Conservation (phyloP, 2,329 filamentous ascomycete genomes). For the Lojkania enalia region DNA sequence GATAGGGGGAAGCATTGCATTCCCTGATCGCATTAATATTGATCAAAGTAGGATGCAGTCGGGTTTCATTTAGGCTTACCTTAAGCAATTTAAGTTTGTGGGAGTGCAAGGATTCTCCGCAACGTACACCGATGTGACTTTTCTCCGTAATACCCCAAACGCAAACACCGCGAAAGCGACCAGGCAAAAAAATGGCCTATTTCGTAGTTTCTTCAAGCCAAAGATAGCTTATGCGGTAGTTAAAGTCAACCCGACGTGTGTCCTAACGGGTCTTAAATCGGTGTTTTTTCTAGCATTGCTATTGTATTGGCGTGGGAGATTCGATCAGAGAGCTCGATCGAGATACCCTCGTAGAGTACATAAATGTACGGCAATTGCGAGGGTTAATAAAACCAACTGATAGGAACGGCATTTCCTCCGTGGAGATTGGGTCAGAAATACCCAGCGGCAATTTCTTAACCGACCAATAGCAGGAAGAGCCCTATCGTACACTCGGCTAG, state of each 20-base stretch:
- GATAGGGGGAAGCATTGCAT: neutral
- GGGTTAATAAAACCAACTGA: no score
- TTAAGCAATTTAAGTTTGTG: slow-evolving; percentile 11
- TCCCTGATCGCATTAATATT: slow-evolving; percentile 3
- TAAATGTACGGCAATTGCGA: no score
- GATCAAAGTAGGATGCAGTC: slow-evolving; percentile 3
- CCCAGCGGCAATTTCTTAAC: slow-evolving; percentile 7
- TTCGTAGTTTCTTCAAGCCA: slow-evolving; percentile 1
- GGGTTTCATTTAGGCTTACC: slow-evolving; percentile 19
- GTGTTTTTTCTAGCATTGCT: no score
- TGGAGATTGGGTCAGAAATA: no score
- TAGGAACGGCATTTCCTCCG: no score
- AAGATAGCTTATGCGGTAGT: no score
- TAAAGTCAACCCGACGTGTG: no score
- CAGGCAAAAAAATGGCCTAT: neutral
- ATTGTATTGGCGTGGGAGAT: no score
- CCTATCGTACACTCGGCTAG: neutral
- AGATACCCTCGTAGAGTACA: no score
- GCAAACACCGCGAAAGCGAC: neutral
- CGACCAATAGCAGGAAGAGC: slow-evolving; percentile 2
- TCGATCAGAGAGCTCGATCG: no score
- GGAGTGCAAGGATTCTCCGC: slow-evolving; percentile 22
- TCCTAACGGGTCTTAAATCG: no score
- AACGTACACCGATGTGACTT: slow-evolving; percentile 1
- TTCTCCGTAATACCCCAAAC: slow-evolving; percentile 1